Evolutionary conservation across 2,329 filamentous ascomycete genomes (phyloP).

Genomic region (Talaromyces funiculosus): DNA sequence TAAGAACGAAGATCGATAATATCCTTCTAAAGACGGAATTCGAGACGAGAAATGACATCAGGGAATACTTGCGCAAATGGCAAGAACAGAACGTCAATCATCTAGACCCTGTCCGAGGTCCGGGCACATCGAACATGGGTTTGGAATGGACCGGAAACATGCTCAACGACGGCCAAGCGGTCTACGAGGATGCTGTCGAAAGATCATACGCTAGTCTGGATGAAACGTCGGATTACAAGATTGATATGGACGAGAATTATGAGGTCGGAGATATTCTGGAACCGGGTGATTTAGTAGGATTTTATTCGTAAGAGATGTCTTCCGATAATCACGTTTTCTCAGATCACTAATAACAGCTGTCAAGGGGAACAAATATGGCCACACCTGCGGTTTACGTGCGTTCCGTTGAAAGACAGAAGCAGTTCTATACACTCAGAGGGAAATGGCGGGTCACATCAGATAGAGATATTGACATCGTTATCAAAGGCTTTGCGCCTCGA

Average conservation of each 20-base stretch:
- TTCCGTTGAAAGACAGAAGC: constrained; percentile 36
- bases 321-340: background rate
- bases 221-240: constrained; percentile 23
- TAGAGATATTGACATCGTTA: constrained; percentile 42
- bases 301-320: constrained; percentile 28
- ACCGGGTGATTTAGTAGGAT: constrained; percentile 37
- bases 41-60: constrained; percentile 34
- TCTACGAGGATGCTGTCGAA: constrained; percentile 24
- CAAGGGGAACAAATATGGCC: constrained; percentile 23
- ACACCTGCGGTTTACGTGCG: constrained; percentile 37
- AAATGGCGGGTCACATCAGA: constrained; percentile 39
- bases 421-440: constrained; percentile 40
- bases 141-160: constrained; percentile 26
- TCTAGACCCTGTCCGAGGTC: constrained; percentile 26
- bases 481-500: constrained; percentile 45
- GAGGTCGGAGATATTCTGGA: constrained; percentile 26
- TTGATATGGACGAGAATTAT: constrained; percentile 27
- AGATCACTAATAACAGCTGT: background rate
- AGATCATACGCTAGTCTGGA: constrained; percentile 20
- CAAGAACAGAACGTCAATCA: constrained; percentile 26
- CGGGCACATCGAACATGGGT: constrained; percentile 16
- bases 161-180: constrained; percentile 29
- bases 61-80: constrained; percentile 39
- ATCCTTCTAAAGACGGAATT: constrained; percentile 30
- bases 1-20: constrained; percentile 21